Conservation (phyloP, 169 alveolate genomes). For the Cyclospora cayetanensis region DNA sequence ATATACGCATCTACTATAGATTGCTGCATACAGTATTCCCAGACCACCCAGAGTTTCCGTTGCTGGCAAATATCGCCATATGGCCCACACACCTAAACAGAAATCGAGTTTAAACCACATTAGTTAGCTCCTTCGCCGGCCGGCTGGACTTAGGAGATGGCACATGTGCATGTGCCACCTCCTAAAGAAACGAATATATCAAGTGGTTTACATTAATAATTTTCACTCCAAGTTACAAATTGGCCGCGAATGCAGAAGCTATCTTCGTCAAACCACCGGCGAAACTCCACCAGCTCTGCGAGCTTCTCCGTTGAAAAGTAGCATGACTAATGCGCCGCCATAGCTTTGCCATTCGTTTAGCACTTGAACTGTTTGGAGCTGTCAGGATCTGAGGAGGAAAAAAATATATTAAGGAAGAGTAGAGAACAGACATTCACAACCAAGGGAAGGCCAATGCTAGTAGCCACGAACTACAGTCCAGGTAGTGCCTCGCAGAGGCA, state of each 20-base stretch:
- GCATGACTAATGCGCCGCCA: constrained; percentile 40
- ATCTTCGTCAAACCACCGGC: constrained; percentile 42
- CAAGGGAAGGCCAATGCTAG: background rate
- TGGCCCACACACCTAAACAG: no score
- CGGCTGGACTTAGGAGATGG: no score
- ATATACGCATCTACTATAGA: no score
- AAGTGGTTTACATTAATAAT: background rate
- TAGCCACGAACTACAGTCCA: background rate
- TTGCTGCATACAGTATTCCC: no score
- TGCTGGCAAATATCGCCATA: no score
- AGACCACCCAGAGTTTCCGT: no score
- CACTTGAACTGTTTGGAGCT: background rate
- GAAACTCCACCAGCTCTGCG: constrained; percentile 52
- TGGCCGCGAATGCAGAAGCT: constrained; percentile 54
- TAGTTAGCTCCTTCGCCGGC: no score
- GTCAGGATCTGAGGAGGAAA: background rate
- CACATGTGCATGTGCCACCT: no score
- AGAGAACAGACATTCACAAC: background rate
- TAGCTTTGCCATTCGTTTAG: constrained; percentile 47
- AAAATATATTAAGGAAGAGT: background rate
- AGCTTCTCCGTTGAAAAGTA: background rate
- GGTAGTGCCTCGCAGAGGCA: background rate
- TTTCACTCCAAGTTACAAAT: background rate
- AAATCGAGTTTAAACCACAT: no score
- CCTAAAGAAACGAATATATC: no score